Conservation (phyloP, 2,329 filamentous ascomycete genomes). For the Botrytis fabae region DNA sequence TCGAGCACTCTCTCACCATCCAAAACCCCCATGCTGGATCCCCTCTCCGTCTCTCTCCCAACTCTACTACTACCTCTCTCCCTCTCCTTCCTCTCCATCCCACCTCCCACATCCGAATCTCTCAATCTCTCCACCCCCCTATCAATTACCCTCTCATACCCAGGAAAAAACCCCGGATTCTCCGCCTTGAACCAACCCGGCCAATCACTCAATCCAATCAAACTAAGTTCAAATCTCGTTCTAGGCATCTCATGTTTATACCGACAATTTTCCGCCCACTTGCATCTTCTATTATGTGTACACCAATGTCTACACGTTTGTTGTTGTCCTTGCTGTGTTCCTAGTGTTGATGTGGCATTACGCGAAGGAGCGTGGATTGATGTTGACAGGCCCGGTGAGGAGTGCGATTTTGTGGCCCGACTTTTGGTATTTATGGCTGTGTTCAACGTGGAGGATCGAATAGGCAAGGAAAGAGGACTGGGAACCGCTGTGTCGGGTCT, state of each 20-base stretch:
- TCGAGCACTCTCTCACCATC: background rate
- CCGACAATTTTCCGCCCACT: slow-evolving; percentile 47
- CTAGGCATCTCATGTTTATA: slow-evolving; percentile 52
- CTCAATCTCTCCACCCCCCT: slow-evolving; percentile 8
- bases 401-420: background rate
- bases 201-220: slow-evolving; percentile 46
- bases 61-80: background rate
- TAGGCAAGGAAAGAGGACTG: background rate
- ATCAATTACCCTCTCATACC: background rate
- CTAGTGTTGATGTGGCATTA: background rate
- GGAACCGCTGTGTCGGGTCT: background rate
- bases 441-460: background rate
- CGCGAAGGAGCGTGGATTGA: background rate
- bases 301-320: slow-evolving; percentile 51
- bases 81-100: slow-evolving; percentile 3
- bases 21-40: background rate
- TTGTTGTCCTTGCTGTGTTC: background rate
- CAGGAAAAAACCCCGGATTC: slow-evolving; percentile 31
- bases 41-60: slow-evolving; percentile 18
- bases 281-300: slow-evolving; percentile 48
- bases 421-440: background rate
- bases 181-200: slow-evolving; percentile 47
- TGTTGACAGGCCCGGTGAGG: background rate
- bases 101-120: slow-evolving; percentile 2
- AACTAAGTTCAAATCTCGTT: slow-evolving; percentile 44